Evolutionary conservation across 2,329 filamentous ascomycete genomes (phyloP), one percentile per base, ranked within the genome.

Genomic region (Calonectria multiphialidica): DNA sequence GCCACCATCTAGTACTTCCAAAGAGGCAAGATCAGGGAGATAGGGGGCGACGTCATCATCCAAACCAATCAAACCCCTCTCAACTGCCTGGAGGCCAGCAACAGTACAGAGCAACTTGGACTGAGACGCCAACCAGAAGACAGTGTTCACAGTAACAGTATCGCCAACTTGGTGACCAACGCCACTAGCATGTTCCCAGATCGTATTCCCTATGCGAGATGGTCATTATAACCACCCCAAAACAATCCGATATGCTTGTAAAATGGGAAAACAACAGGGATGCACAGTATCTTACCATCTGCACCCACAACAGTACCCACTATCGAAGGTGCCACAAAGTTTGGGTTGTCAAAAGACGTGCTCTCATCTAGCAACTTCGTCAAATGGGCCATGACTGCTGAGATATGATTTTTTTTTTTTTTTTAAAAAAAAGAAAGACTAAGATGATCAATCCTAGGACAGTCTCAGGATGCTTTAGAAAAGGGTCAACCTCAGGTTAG

Each of bases 81-180:
- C 63, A 42, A 66, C 63, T 4, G 44, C 21, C 23, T 50, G 44
- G 8, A 66, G 33, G 2, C 12, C 28, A 8, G 63, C 63, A 12
- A 66, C 47, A 23, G 63, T 66, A 18, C 44, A 50, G n/a, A 66
- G 35, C 25, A 64, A 13, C 44, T 64, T 64, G 15, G 61, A 47
- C 18, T 64, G 61, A 45, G 61, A 64, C 6, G 61, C 61, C 40
- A 64, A 30, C 61, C 61, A 64, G 25, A 45, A 64, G 10, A 64
- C 28, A 9, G 61, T 49, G 44, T 64, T n/a, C 1, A 18, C 23
- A 8, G 61, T 47, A n/a, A 44, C 40, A 9, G 12, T 30, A 23
- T 47, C 25, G 23, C 35, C n/a, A 18, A 47, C 42, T 12, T 35
- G 12, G 21, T 47, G 44, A 21, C 55, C 55, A 25, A 64, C 30